Evolutionary conservation across 106 monocot genomes (phyloP).

Genomic region (Acanthochlamys bracteata): DNA sequence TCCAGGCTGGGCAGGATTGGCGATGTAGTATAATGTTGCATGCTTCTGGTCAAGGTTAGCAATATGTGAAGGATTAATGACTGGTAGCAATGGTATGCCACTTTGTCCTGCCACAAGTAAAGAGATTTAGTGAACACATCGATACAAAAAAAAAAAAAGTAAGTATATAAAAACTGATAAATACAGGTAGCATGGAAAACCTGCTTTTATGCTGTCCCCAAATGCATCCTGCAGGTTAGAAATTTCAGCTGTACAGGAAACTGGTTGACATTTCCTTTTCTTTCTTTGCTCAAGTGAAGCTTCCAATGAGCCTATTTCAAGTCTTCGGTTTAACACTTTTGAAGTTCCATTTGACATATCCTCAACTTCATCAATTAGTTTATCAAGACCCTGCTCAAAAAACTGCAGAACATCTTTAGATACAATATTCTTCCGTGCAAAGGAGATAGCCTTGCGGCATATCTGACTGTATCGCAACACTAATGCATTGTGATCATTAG

Average conservation of each 20-base stretch:
- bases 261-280: background rate
- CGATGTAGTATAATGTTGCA: background rate
- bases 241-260: background rate
- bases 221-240: background rate
- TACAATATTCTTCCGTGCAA: constrained; percentile 3
- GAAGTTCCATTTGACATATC: background rate
- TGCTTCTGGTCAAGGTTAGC: background rate
- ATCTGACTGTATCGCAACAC: constrained; percentile 7
- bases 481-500: background rate
- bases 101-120: background rate
- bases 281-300: background rate
- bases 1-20: background rate
- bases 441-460: constrained; percentile 10
- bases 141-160: background rate
- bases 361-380: constrained; percentile 4
- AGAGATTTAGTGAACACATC: no score
- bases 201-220: background rate
- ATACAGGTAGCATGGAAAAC: background rate
- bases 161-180: background rate
- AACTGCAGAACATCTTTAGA: constrained; percentile 1
- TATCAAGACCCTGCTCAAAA: constrained; percentile 5
- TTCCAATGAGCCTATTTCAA: background rate
- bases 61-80: background rate
- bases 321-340: background rate
- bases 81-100: background rate